A percentile compares a stretch with the other conserved stretches of the same genome.
These are phyloP conservation scores for Schrenkiella parvula DNA, from an alignment of 345 rosid genomes.

Conservation along the genomic window DNA sequence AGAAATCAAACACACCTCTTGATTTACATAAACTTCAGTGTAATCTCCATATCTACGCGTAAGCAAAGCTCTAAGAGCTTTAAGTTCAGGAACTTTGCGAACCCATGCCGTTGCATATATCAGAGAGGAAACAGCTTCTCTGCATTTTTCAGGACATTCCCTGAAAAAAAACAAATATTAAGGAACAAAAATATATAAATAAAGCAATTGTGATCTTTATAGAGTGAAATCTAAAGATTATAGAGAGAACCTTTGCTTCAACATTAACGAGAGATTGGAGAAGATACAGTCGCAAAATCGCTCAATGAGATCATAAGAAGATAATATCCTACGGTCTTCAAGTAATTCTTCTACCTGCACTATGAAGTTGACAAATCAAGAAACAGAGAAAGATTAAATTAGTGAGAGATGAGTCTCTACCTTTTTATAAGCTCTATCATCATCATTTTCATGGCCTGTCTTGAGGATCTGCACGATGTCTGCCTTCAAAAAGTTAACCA, in stretches of 20 bases:
- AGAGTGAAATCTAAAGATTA: background rate
- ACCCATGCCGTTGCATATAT: constrained; percentile 79
- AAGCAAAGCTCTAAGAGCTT: constrained; percentile 57
- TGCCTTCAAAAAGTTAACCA: constrained; percentile 46
- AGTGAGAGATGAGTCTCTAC: constrained; percentile 34
- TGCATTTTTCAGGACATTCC: constrained; percentile 82
- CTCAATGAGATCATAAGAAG: constrained; percentile 52
- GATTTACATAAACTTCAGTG: constrained; percentile 40
- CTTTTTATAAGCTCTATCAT: constrained; percentile 63
- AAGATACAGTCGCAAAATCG: constrained; percentile 45
- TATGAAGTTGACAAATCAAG: background rate
- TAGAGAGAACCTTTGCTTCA: constrained; percentile 48
- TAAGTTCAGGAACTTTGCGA: constrained; percentile 67
- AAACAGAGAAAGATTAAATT: background rate
- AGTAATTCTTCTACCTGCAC: constrained; percentile 69
- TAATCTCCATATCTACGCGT: constrained; percentile 50
- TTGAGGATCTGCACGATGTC: constrained; percentile 68
- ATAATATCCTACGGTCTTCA: constrained; percentile 46
- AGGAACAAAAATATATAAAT: background rate
- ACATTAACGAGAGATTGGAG: constrained; percentile 49
- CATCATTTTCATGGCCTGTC: constrained; percentile 34
- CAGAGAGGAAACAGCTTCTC: constrained; percentile 63
- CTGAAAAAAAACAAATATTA: constrained; percentile 34
- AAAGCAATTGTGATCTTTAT: background rate
- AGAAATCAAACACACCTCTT: constrained; percentile 42